These are phyloP conservation scores for Citrus medica DNA, from an alignment of 345 rosid genomes.

Conservation along the genomic window DNA sequence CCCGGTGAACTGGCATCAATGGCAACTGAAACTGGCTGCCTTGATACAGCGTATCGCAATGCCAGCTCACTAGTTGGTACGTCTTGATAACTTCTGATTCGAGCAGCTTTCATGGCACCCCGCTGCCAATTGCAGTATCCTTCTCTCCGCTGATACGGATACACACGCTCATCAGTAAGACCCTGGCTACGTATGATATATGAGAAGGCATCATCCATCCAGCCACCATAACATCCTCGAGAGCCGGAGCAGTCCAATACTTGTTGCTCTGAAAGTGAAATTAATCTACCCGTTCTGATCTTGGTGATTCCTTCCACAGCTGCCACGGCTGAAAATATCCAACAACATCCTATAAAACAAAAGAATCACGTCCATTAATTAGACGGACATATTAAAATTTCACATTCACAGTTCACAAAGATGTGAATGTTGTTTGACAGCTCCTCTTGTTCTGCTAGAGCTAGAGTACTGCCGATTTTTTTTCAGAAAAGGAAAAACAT, in stretches of 20 bases:
- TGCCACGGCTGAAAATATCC: constrained; percentile 57
- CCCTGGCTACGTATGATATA: constrained; percentile 28
- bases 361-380: neutral
- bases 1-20: constrained; percentile 22
- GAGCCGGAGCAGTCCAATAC: constrained; percentile 49
- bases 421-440: too few species aligned
- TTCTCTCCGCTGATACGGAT: constrained; percentile 19
- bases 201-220: constrained; percentile 29
- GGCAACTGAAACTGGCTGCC: constrained; percentile 55
- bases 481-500: too few species aligned
- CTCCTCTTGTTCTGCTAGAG: too few species aligned
- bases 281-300: constrained; percentile 32
- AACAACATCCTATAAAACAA: constrained; percentile 37
- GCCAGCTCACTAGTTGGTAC: constrained; percentile 44
- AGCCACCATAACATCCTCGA: constrained; percentile 43
- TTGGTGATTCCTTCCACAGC: constrained; percentile 39
- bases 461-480: too few species aligned
- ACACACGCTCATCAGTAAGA: constrained; percentile 24
- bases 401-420: too few species aligned
- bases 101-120: constrained; percentile 21
- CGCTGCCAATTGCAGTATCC: constrained; percentile 20
- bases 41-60: constrained; percentile 44
- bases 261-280: constrained; percentile 57
- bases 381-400: neutral
- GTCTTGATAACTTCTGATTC: constrained; percentile 39